A percentile compares a stretch with the other conserved stretches of the same genome.
These are phyloP conservation scores for Globisporangium echinulatum DNA, from an alignment of 352 stramenopile species.

Conservation along the genomic window DNA sequence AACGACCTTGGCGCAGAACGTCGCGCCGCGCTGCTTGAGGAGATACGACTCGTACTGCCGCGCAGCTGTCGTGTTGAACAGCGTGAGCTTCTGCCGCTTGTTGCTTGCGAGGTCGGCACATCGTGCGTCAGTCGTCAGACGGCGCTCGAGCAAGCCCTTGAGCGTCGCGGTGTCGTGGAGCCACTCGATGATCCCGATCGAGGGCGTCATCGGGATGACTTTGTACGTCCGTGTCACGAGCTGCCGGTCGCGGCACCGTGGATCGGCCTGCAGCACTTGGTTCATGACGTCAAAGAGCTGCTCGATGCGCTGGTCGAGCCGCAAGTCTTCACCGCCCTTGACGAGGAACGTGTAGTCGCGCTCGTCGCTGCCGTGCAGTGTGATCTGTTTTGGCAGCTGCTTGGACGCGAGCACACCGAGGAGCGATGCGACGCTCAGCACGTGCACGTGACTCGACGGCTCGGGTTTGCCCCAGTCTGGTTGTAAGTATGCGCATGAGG, in stretches of 20 bases:
- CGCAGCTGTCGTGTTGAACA: conserved; percentile 70
- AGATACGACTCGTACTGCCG: conserved; percentile 73
- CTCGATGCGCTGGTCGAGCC: conserved; percentile 89
- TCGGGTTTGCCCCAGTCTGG: conserved; percentile 71
- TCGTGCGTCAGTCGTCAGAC: conserved; percentile 54
- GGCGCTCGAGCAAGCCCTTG: conserved; percentile 71
- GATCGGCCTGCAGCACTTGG: conserved; percentile 62
- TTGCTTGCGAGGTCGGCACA: conserved; percentile 58
- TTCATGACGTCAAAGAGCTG: conserved; percentile 92
- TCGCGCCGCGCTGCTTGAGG: conserved; percentile 59
- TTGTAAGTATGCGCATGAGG: too few relatives aligned
- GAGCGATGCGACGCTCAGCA: conserved; percentile 70
- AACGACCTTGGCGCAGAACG: conserved; percentile 69
- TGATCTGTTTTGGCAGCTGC: conserved; percentile 78
- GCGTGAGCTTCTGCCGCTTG: conserved; percentile 58
- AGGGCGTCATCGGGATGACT: conserved; percentile 81
- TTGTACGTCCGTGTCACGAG: conserved; percentile 78
- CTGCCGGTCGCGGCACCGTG: conserved; percentile 54
- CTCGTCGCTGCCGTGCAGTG: conserved; percentile 76
- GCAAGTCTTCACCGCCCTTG: conserved; percentile 89
- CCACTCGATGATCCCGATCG: conserved; percentile 85
- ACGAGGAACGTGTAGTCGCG: conserved; percentile 83
- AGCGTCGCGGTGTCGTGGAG: conserved; percentile 66
- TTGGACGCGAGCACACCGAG: conserved; percentile 82
- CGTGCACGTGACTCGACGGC: conserved; percentile 47